Evolutionary conservation across 176 grass and related monocot species (phyloP).

Genomic region (maize (Zea mays)): DNA sequence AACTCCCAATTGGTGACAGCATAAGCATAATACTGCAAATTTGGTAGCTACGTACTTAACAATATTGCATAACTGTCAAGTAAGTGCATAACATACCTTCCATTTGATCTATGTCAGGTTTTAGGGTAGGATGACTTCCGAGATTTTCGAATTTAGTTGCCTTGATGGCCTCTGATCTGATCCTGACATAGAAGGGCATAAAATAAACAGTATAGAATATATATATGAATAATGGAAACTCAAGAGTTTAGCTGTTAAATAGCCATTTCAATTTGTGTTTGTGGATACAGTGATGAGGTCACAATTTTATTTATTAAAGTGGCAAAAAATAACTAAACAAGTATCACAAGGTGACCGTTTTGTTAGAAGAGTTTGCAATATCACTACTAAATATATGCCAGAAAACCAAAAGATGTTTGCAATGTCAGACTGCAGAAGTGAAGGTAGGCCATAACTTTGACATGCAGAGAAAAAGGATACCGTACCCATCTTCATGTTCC

Average conservation of each 20-base stretch:
- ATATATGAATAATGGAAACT: not conserved
- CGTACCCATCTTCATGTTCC: constrained; percentile 8
- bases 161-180: not conserved
- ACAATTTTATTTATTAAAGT: not conserved
- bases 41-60: no score
- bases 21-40: not conserved
- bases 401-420: not conserved
- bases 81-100: constrained; percentile 20
- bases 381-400: not conserved
- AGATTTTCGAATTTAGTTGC: not conserved
- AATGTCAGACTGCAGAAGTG: not conserved
- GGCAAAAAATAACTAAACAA: not conserved
- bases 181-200: not conserved
- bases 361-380: not conserved
- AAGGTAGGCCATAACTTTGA: constrained; percentile 1
- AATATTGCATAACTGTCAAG: not conserved
- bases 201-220: not conserved
- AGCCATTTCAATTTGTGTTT: not conserved
- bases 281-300: not conserved
- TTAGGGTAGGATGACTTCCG: not conserved
- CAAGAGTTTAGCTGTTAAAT: not conserved
- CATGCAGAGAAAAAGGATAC: not conserved
- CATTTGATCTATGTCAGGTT: not conserved
- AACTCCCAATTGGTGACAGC: not conserved
- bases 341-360: not conserved